Evolutionary conservation across 2,329 filamentous ascomycete species (phyloP).

Genomic region (Hortaea sp.): DNA sequence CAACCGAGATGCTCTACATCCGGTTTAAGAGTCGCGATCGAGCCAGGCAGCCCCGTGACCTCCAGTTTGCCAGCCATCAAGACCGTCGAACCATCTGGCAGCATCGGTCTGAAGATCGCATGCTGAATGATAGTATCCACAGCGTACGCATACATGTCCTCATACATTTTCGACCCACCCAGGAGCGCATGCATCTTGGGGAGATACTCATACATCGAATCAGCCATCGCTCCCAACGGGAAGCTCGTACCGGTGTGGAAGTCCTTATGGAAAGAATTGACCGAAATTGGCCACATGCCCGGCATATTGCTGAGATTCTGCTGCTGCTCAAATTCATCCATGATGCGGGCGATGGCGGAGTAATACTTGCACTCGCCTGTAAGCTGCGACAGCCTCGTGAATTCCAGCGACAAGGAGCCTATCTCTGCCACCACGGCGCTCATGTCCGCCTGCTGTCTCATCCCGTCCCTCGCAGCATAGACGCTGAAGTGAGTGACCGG

Average conservation of each 20-base stretch:
- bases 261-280: slow-evolving; percentile 31
- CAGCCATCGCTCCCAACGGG: slow-evolving; percentile 27
- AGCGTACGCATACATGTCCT: slow-evolving; percentile 36
- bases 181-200: slow-evolving; percentile 39
- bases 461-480: slow-evolving; percentile 27
- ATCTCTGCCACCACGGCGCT: slow-evolving; percentile 32
- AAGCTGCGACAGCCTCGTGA: slow-evolving; percentile 36
- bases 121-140: slow-evolving; percentile 39
- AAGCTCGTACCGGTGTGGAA: slow-evolving; percentile 32
- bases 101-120: slow-evolving; percentile 40
- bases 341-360: slow-evolving; percentile 35
- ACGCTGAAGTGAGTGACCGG: slow-evolving; percentile 38
- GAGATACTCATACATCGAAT: slow-evolving; percentile 32
- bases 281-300: slow-evolving; percentile 37
- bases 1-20: slow-evolving; percentile 49
- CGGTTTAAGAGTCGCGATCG: slow-evolving; percentile 28
- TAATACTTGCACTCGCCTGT: slow-evolving; percentile 37
- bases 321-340: slow-evolving; percentile 29
- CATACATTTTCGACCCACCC: slow-evolving; percentile 30
- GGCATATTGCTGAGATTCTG: slow-evolving; percentile 34
- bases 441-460: slow-evolving; percentile 29
- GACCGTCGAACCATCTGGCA: slow-evolving; percentile 34
- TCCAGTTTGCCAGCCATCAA: slow-evolving; percentile 33
- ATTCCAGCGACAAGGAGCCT: slow-evolving; percentile 38
- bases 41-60: too few species aligned